phyloP scores from a whole-genome alignment of 2,329 filamentous ascomycete species.

The Monilinia fructigena region DNA sequence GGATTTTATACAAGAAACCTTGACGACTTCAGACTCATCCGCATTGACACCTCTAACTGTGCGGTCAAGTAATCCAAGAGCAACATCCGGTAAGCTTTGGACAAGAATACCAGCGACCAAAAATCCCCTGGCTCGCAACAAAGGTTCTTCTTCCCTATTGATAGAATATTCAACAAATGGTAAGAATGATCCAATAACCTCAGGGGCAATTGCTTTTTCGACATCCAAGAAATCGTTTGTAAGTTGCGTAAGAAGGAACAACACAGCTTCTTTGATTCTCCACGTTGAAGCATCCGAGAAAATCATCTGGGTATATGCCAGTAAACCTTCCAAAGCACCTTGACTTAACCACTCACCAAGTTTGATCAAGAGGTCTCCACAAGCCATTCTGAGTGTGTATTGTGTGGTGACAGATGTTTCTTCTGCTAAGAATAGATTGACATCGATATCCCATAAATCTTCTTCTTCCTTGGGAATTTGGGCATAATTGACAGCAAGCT shows the following conservation, averaged over 20 bases:
- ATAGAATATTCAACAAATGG: conserved; percentile 79
- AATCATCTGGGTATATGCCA: conserved; percentile 71
- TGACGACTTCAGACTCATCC: conserved; percentile 83
- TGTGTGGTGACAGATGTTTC: conserved; percentile 94
- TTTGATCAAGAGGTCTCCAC: conserved; percentile 89
- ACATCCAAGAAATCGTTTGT: conserved; percentile 80
- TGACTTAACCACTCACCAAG: conserved; percentile 84
- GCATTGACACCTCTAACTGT: conserved; percentile 72
- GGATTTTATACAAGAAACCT: conserved; percentile 86
- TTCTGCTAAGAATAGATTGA: conserved; percentile 92
- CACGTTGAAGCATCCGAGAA: conserved; percentile 58
- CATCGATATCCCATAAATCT: conserved; percentile 93
- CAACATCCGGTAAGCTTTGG: conserved; percentile 61
- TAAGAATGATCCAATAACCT: conserved; percentile 71
- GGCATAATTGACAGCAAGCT: conserved; percentile 78
- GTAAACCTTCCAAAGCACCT: conserved; percentile 73
- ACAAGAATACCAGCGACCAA: conserved; percentile 80
- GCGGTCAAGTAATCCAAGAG: conserved; percentile 63
- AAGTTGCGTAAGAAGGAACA: conserved; percentile 83
- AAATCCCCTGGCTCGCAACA: conserved; percentile 83
- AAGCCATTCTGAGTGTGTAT: conserved; percentile 91
- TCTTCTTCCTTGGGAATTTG: conserved; percentile 92
- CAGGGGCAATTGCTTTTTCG: conserved; percentile 65
- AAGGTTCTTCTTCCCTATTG: conserved; percentile 64
- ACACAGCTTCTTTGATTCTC: conserved; percentile 71